These are phyloP conservation scores for Leishmania tarentolae DNA, from an alignment of 208 protist species.

Conservation along the genomic window DNA sequence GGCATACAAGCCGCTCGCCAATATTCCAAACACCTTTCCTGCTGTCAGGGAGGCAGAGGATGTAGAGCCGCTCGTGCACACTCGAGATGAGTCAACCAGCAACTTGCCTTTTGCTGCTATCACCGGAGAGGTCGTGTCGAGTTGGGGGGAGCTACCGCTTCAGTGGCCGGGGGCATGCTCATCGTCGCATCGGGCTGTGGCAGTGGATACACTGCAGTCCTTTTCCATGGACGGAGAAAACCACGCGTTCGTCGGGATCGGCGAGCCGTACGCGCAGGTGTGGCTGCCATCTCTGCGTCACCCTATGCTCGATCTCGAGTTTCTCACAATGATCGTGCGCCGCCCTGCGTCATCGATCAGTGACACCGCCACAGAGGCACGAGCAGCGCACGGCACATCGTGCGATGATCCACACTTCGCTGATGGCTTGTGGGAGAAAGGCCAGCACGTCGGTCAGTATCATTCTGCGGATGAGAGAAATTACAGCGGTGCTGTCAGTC, in stretches of 20 bases:
- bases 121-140: not conserved
- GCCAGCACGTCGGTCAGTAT: constrained; percentile 5
- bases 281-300: constrained; percentile 70
- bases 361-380: not conserved
- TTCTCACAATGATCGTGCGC: constrained; percentile 7
- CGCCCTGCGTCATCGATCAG: not conserved
- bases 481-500: constrained; percentile 1
- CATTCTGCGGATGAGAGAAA: constrained; percentile 2
- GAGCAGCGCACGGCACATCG: not conserved
- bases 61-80: not conserved
- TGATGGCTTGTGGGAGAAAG: constrained; percentile 1
- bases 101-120: not conserved
- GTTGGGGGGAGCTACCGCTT: constrained; percentile 13
- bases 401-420: constrained; percentile 1
- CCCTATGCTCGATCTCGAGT: constrained; percentile 47
- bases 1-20: not conserved
- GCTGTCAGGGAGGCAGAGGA: not conserved
- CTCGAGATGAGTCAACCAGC: not conserved
- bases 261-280: constrained; percentile 25
- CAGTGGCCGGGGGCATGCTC: constrained; percentile 2
- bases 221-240: constrained; percentile 5
- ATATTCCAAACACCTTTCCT: not conserved
- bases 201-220: constrained; percentile 19
- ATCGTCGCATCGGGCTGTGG: not conserved
- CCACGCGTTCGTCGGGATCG: not conserved